Evolutionary conservation across 495 filamentous ascomycete species (phyloP).

Genomic region (Pyrenopolyporus hunteri): DNA sequence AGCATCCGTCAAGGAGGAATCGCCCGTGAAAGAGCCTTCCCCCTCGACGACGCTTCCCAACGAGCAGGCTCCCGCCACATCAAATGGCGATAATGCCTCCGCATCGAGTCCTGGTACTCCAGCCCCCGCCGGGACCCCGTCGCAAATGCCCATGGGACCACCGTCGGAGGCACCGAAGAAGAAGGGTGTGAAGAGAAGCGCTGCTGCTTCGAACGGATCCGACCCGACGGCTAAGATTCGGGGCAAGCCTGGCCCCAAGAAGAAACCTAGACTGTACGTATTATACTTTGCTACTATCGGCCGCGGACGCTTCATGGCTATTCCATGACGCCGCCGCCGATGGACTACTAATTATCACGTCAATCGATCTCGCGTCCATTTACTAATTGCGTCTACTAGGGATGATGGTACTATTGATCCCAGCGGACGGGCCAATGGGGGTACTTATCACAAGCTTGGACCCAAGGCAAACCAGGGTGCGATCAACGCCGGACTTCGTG

Average conservation of each 20-base stretch:
- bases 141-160: slow-evolving; percentile 55
- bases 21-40: slow-evolving; percentile 44
- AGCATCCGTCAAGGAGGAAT: slow-evolving; percentile 49
- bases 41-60: slow-evolving; percentile 25
- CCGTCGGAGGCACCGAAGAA: slow-evolving; percentile 63
- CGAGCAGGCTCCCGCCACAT: slow-evolving; percentile 29
- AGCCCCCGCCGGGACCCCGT: slow-evolving; percentile 49
- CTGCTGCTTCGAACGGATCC: slow-evolving; percentile 56
- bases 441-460: slow-evolving; percentile 75
- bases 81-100: slow-evolving; percentile 54
- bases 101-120: slow-evolving; percentile 56
- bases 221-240: slow-evolving; percentile 68
- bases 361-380: slow-evolving; percentile 23
- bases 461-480: slow-evolving; percentile 98
- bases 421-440: slow-evolving; percentile 42
- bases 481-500: slow-evolving; percentile 94
- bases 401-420: slow-evolving; percentile 66
- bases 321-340: not conserved
- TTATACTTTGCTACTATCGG: not conserved
- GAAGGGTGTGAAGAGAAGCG: slow-evolving; percentile 62
- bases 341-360: not conserved
- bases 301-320: not conserved
- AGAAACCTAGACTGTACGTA: slow-evolving; percentile 90
- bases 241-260: slow-evolving; percentile 93
- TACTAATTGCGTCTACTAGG: slow-evolving; percentile 51